Conservation (phyloP, 148 eudicot species). For the Vaccinium vitisidaea region DNA sequence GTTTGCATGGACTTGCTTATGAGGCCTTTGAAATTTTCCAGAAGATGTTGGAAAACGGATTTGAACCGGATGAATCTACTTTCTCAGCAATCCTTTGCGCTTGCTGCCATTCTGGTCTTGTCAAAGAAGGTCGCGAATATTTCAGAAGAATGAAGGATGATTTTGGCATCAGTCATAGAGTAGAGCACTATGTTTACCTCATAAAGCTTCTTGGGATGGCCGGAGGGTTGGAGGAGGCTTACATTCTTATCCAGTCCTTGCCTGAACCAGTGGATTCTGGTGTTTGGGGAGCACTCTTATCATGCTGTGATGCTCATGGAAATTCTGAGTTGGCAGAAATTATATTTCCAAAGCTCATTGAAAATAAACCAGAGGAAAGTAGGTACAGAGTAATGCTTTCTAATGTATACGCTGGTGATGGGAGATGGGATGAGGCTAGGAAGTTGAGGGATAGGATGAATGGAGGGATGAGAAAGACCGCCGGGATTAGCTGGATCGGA, state of each 20-base stretch:
- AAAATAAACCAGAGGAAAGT: conserved; percentile 26
- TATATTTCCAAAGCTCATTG: conserved; percentile 38
- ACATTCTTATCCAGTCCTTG: conserved; percentile 42
- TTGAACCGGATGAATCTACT: conserved; percentile 65
- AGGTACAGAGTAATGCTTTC: conserved; percentile 62
- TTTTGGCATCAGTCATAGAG: conserved; percentile 53
- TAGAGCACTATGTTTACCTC: conserved; percentile 75
- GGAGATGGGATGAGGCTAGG: conserved; percentile 68
- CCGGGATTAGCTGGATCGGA: conserved; percentile 69
- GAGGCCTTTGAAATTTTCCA: conserved; percentile 54
- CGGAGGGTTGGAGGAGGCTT: conserved; percentile 73
- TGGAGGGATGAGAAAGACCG: conserved; percentile 39
- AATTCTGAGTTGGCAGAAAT: conserved; percentile 52
- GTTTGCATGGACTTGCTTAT: conserved; percentile 57
- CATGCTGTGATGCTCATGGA: conserved; percentile 70
- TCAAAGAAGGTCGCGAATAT: conserved; percentile 46
- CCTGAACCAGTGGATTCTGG: conserved; percentile 59
- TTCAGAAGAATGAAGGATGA: conserved; percentile 56
- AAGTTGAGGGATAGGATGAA: conserved; percentile 51
- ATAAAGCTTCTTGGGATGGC: conserved; percentile 77
- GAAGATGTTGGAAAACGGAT: conserved; percentile 39
- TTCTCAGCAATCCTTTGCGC: conserved; percentile 71
- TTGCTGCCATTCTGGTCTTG: conserved; percentile 77
- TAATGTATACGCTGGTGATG: conserved; percentile 63
- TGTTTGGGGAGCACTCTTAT: conserved; percentile 83